Evolutionary conservation across 768 basidiomycete species (phyloP).

Genomic region (Butyriboletus loyo): DNA sequence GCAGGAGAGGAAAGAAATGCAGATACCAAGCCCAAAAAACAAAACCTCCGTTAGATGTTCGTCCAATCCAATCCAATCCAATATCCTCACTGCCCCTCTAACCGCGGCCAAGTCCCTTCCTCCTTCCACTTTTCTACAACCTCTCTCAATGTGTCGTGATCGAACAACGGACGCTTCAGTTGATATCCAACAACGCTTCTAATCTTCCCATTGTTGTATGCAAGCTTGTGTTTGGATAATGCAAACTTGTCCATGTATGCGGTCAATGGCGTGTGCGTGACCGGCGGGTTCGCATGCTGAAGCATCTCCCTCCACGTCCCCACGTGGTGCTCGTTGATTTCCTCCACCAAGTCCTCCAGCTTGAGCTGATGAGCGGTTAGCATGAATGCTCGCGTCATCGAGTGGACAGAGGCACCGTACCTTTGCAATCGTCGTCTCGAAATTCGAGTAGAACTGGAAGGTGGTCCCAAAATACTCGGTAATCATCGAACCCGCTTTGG

Average conservation of each 20-base stretch:
- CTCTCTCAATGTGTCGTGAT: conserved; percentile 59
- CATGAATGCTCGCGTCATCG: neutral
- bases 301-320: conserved; percentile 83
- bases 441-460: conserved; percentile 74
- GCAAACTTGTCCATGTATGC: conserved; percentile 79
- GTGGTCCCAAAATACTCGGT: conserved; percentile 74
- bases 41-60: conserved; percentile 16
- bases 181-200: conserved; percentile 70
- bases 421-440: conserved; percentile 67
- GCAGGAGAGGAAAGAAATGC: conserved; percentile 10
- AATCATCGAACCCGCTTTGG: conserved; percentile 62
- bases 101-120: conserved; percentile 47
- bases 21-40: conserved; percentile 17
- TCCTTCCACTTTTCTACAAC: conserved; percentile 78
- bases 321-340: conserved; percentile 84
- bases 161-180: conserved; percentile 60
- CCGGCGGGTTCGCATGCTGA: conserved; percentile 62
- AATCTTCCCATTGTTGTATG: conserved; percentile 69
- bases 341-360: conserved; percentile 70
- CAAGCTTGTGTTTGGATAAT: conserved; percentile 66
- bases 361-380: conserved; percentile 43
- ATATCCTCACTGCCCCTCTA: conserved; percentile 15
- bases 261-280: conserved; percentile 66
- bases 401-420: conserved; percentile 32
- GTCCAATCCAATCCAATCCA: neutral